phyloP scores from a whole-genome alignment of 208 protist genomes.

The Trypanosoma platydactyli region DNA sequence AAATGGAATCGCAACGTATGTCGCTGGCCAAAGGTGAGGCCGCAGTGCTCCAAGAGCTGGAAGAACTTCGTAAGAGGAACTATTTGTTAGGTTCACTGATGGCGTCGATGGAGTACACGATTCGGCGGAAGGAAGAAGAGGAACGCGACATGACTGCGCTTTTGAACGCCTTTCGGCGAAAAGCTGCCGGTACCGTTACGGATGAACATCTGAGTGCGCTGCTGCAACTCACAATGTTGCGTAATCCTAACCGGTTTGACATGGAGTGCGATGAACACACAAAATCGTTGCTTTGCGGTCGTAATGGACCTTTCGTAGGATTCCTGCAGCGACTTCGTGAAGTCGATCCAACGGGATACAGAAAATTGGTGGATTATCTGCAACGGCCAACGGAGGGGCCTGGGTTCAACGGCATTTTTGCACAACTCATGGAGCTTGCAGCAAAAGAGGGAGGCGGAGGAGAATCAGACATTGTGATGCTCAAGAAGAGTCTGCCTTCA shows the following conservation, averaged over 20 bases:
- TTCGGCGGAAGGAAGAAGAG: slow-evolving; percentile 77
- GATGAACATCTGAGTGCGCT: slow-evolving; percentile 68
- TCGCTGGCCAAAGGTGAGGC: slow-evolving; percentile 27
- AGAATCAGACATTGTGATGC: slow-evolving; percentile 43
- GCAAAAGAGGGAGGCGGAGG: slow-evolving; percentile 38
- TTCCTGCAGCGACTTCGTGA: slow-evolving; percentile 63
- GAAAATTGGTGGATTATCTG: slow-evolving; percentile 67
- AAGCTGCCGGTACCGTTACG: slow-evolving; percentile 53
- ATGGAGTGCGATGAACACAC: slow-evolving; percentile 64
- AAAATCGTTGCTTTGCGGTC: slow-evolving; percentile 50
- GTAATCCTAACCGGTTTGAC: slow-evolving; percentile 71
- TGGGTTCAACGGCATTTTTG: slow-evolving; percentile 36
- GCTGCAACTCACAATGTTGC: slow-evolving; percentile 65
- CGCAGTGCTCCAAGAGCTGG: slow-evolving; percentile 33
- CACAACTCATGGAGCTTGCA: slow-evolving; percentile 52
- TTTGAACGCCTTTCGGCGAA: slow-evolving; percentile 70
- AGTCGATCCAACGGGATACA: slow-evolving; percentile 55
- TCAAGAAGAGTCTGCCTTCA: slow-evolving; percentile 63
- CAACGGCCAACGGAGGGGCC: slow-evolving; percentile 38
- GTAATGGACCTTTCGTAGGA: slow-evolving; percentile 65
- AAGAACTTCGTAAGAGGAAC: slow-evolving; percentile 44
- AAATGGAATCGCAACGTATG: slow-evolving; percentile 35
- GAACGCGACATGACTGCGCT: slow-evolving; percentile 68
- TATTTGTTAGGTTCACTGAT: slow-evolving; percentile 50
- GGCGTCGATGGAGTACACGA: slow-evolving; percentile 79